Conservation (phyloP, 1,284 basidiomycete genomes). For the Polyporus tsugae region DNA sequence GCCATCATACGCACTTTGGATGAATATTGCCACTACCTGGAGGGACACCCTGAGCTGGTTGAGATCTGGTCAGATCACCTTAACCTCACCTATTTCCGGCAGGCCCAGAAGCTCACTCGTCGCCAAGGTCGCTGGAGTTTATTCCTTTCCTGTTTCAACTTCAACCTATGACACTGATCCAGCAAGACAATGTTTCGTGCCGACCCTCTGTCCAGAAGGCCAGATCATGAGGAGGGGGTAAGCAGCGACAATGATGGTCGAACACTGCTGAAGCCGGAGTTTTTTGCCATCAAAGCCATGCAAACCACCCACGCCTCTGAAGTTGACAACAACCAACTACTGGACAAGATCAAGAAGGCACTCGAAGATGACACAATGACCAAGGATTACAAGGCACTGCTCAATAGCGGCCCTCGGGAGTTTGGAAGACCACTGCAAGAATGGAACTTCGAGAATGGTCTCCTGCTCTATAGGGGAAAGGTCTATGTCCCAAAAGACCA, state of each 20-base stretch:
- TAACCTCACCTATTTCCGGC: conserved; percentile 52
- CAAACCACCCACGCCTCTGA: too few relatives aligned
- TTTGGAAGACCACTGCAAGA: too few relatives aligned
- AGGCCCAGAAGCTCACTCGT: conserved; percentile 45
- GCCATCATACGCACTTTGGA: conserved; percentile 43
- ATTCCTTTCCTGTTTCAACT: conserved; percentile 46
- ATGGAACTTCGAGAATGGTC: neutral
- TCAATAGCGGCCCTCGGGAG: neutral
- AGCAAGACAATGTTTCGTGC: conserved; percentile 44
- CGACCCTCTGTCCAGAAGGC: conserved; percentile 49
- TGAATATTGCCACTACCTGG: conserved; percentile 45
- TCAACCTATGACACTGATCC: conserved; percentile 47
- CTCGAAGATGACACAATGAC: too few relatives aligned
- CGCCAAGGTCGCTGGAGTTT: conserved; percentile 51
- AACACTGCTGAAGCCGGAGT: too few relatives aligned
- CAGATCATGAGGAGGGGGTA: conserved; percentile 40
- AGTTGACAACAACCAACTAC: too few relatives aligned
- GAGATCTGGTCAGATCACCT: conserved; percentile 49
- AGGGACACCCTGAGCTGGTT: conserved; percentile 27
- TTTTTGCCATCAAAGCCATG: too few relatives aligned
- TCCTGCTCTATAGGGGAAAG: neutral
- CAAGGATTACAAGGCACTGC: too few relatives aligned
- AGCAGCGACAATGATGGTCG: too few relatives aligned
- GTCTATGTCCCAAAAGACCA: neutral
- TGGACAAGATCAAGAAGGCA: too few relatives aligned